phyloP scores from a whole-genome alignment of 2,329 filamentous ascomycete species.

The Botrytis porri region DNA sequence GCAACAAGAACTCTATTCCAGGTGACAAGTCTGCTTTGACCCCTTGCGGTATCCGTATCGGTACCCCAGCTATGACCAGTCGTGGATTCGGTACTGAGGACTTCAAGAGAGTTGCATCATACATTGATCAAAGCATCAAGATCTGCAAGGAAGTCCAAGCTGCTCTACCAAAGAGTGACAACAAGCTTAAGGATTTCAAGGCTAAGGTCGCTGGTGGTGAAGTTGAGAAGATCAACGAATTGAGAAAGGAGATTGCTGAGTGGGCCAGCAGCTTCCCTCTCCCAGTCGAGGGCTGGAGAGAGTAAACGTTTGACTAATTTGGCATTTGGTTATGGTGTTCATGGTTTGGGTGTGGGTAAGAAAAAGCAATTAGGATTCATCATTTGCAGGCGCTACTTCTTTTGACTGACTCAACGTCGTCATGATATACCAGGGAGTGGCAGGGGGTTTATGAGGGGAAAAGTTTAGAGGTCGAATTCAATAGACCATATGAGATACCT shows the following conservation, averaged over 20 bases:
- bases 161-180: constrained; percentile 87
- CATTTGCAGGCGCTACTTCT: constrained; percentile 23
- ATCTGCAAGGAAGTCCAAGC: constrained; percentile 85
- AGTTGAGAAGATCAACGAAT: constrained; percentile 75
- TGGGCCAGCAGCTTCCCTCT: constrained; percentile 94
- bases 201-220: constrained; percentile 78
- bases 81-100: constrained; percentile 90
- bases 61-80: constrained; percentile 95
- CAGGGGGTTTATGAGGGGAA: constrained; percentile 13
- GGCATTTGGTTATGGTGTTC: constrained; percentile 25
- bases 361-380: constrained; percentile 23
- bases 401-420: constrained; percentile 35
- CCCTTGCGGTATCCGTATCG: constrained; percentile 91
- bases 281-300: constrained; percentile 72
- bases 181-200: constrained; percentile 99
- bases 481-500: constrained; percentile 16
- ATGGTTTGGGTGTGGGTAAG: constrained; percentile 20
- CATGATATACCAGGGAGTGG: constrained; percentile 23
- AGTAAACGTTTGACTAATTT: constrained; percentile 25
- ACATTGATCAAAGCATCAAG: constrained; percentile 87
- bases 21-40: constrained; percentile 97
- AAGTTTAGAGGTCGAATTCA: constrained; percentile 14
- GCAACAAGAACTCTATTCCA: constrained; percentile 99
- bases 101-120: constrained; percentile 84
- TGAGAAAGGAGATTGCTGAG: constrained; percentile 83